Conservation (phyloP, 2,329 filamentous ascomycete species). For the Phyllosticta citrichinensis region DNA sequence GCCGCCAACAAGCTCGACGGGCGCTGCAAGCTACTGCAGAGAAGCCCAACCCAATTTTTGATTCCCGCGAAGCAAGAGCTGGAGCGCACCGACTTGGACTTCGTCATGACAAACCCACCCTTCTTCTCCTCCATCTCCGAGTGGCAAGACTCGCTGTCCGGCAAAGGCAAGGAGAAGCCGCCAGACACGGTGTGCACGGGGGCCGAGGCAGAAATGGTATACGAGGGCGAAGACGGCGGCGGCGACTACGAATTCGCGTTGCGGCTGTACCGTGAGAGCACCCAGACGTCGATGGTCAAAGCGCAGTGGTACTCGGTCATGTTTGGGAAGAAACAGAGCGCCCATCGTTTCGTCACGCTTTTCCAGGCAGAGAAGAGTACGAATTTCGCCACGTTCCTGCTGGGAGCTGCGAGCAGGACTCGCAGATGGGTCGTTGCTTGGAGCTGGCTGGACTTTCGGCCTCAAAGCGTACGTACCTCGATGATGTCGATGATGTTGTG, state of each 20-base stretch:
- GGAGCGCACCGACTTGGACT: slow-evolving; percentile 53
- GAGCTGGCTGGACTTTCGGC: slow-evolving; percentile 26
- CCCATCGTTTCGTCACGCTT: slow-evolving; percentile 51
- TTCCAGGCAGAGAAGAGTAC: slow-evolving; percentile 43
- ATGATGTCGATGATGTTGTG: background rate
- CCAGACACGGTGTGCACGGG: slow-evolving; percentile 70
- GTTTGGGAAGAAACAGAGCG: slow-evolving; percentile 70
- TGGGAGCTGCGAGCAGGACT: slow-evolving; percentile 66
- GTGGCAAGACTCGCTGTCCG: slow-evolving; percentile 48
- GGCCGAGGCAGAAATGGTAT: slow-evolving; percentile 76
- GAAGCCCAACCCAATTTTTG: slow-evolving; percentile 42
- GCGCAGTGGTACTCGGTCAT: slow-evolving; percentile 87
- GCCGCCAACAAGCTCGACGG: slow-evolving; percentile 51
- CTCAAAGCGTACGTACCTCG: slow-evolving; percentile 13
- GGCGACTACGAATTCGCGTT: slow-evolving; percentile 69
- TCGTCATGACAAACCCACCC: slow-evolving; percentile 89
- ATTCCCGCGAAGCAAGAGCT: slow-evolving; percentile 52
- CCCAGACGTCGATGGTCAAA: slow-evolving; percentile 36
- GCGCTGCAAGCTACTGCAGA: slow-evolving; percentile 55
- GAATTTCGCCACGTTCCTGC: slow-evolving; percentile 64
- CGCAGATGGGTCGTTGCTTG: slow-evolving; percentile 81
- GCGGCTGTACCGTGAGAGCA: slow-evolving; percentile 61
- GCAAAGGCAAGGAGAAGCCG: slow-evolving; percentile 53
- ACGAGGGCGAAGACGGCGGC: slow-evolving; percentile 52
- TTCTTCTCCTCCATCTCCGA: slow-evolving; percentile 75